Conservation (phyloP, 2,329 filamentous ascomycete species). For the Fusarium sp. region DNA sequence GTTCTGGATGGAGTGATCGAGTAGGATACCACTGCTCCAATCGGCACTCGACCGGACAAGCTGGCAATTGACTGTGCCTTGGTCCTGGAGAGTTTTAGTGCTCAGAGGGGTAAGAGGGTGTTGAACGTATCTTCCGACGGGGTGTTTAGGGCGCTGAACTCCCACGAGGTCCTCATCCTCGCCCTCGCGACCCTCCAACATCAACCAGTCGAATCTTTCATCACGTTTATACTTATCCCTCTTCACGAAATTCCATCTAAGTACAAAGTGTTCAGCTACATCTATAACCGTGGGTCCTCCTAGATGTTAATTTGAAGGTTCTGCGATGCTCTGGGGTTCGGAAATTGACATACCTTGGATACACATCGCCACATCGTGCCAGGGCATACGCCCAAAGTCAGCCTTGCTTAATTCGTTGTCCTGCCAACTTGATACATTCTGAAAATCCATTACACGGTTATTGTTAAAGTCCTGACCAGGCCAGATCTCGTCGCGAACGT, state of each 20-base stretch:
- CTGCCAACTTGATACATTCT: conserved; percentile 86
- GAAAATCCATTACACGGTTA: conserved; percentile 95
- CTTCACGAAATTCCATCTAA: conserved; percentile 97
- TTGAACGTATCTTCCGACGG: conserved; percentile 86
- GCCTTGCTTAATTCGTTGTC: conserved; percentile 91
- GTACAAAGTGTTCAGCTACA: conserved; percentile 93
- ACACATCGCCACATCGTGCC: conserved; percentile 83
- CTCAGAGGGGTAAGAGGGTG: conserved; percentile 80
- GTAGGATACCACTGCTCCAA: conserved; percentile 92
- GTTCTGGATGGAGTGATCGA: conserved; percentile 87
- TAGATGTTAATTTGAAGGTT: conserved; percentile 53
- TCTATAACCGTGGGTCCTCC: conserved; percentile 91
- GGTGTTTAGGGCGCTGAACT: conserved; percentile 89
- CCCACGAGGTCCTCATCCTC: conserved; percentile 87
- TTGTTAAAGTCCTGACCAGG: conserved; percentile 99
- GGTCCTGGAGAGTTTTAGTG: conserved; percentile 71
- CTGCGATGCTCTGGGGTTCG: neutral
- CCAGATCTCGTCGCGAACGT: conserved; percentile 85
- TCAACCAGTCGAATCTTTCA: conserved; percentile 84
- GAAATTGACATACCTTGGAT: conserved; percentile 14
- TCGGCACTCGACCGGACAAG: conserved; percentile 90
- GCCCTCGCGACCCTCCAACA: conserved; percentile 79
- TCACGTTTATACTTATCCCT: conserved; percentile 98
- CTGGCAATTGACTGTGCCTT: conserved; percentile 84
- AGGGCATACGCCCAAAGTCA: conserved; percentile 95